Conservation (phyloP, 148 eudicot species). For the Amaranthus palmeri region DNA sequence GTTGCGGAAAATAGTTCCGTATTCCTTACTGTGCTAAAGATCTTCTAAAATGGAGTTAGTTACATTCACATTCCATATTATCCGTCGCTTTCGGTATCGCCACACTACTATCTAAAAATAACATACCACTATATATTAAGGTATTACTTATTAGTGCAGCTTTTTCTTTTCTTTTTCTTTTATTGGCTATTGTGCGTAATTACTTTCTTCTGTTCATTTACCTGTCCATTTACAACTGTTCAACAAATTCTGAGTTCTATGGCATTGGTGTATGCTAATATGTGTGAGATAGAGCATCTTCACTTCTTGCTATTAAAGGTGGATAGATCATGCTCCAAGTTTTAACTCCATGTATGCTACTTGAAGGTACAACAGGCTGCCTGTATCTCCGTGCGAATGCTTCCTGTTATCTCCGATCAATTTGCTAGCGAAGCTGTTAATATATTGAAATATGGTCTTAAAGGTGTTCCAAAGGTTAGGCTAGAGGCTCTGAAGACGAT, state of each 20-base stretch:
- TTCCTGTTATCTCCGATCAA: constrained; percentile 42
- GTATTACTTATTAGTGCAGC: no score
- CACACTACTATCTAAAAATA: no score
- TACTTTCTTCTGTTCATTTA: neutral
- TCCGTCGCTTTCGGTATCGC: no score
- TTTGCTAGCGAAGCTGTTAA: constrained; percentile 62
- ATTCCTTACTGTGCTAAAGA: no score
- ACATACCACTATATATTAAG: no score
- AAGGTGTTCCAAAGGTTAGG: constrained; percentile 79
- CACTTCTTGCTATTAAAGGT: constrained; percentile 6
- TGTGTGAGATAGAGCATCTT: neutral
- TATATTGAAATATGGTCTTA: constrained; percentile 60
- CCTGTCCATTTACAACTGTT: neutral
- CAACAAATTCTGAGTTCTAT: neutral
- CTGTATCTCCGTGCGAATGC: constrained; percentile 56
- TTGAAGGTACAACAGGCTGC: constrained; percentile 84
- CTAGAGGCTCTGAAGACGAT: constrained; percentile 63
- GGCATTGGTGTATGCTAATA: neutral
- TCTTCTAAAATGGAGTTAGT: no score
- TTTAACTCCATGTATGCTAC: constrained; percentile 23
- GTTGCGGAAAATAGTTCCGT: no score
- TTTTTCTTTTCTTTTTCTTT: no score
- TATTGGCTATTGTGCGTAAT: no score
- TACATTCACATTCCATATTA: no score
- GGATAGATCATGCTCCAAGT: constrained; percentile 6